Base-by-base conservation (phyloP, 75 land plant species). In the Selaginella tamariscina region DNA sequence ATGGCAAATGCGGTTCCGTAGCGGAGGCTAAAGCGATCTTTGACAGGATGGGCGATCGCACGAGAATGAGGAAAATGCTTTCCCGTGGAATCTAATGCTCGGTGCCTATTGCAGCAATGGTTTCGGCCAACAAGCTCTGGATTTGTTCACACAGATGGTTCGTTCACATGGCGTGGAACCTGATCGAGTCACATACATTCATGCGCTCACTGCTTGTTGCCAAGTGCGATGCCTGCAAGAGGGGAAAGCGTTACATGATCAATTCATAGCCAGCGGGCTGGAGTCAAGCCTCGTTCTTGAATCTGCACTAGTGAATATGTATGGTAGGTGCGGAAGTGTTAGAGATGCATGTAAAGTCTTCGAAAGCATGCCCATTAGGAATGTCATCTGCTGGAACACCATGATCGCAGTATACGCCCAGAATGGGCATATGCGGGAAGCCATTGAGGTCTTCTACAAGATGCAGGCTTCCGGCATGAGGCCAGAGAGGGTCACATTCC, bases 381-480 rank as follows among this genome's bases (percentile, higher is more conserved):
- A 81, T 68, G 56, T 74, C 0, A 72, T 68, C 33, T 32, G 67
- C 18, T 70, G 76, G 73, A 78, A 71, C 63, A 57, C 71, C 11
- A 81, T 81, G 72, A 78, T 81, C 26, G 73, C 70, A 57, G 83
- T 68, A 28, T 74, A 78, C 69, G 68, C 69, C 0, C 22, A 18
- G 28, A 71, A 64, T 74, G 77, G 74, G 0, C 60, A 24, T 5
- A 24, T 55, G 26, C 56, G 59, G 32, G 66, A 77, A 30, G 77
- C 81, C 27, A n/a, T 81, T 1, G 32, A 69, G 2, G 27, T 81
- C 21, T 78, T 67, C 32, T 56, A 64, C 24, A 2, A 20, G 30
- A 70, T 62, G 80, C 64, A 64, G n/a, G 31, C 29, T 9, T 30
- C 27, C 31, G 72, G 65, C 15, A n/a, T 78, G 15, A 54, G 32